Conservation (phyloP, 2,329 filamentous ascomycete genomes). For the Teratosphaeria destructans region DNA sequence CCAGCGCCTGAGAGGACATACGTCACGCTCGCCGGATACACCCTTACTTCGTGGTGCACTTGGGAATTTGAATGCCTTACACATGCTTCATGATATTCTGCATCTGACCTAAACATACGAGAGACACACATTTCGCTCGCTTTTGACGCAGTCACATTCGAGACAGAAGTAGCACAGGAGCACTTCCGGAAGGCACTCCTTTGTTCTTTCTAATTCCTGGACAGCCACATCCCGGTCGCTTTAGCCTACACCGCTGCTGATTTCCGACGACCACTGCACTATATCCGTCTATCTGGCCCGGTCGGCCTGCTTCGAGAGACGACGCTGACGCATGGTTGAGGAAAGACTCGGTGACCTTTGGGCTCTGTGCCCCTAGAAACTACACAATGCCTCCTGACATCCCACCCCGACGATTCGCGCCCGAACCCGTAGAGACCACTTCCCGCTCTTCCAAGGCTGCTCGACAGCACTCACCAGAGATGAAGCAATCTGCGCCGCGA, state of each 20-base stretch:
- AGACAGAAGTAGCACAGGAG: neutral
- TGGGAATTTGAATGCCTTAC: neutral
- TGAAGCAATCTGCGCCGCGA: constrained; percentile 3
- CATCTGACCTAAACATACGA: neutral
- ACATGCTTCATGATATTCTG: neutral
- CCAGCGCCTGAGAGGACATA: neutral
- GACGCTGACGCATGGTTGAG: constrained; percentile 14
- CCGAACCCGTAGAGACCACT: constrained; percentile 5
- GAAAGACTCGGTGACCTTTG: constrained; percentile 2
- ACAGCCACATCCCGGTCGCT: neutral
- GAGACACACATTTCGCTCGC: neutral
- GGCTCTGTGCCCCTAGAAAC: constrained; percentile 2
- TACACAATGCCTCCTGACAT: constrained; percentile 8
- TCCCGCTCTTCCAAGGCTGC: constrained; percentile 25
- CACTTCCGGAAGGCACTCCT: neutral
- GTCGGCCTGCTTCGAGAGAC: constrained; percentile 14
- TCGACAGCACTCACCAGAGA: constrained; percentile 13
- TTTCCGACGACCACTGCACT: neutral
- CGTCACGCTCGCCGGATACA: neutral
- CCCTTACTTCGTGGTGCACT: neutral
- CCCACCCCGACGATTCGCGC: constrained; percentile 8
- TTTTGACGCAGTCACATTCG: neutral
- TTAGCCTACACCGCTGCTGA: neutral
- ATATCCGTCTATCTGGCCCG: constrained; percentile 12
- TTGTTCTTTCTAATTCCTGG: neutral